These are phyloP conservation scores for Fusarium siculi DNA, from an alignment of 2,329 filamentous ascomycete species.

Conservation along the genomic window DNA sequence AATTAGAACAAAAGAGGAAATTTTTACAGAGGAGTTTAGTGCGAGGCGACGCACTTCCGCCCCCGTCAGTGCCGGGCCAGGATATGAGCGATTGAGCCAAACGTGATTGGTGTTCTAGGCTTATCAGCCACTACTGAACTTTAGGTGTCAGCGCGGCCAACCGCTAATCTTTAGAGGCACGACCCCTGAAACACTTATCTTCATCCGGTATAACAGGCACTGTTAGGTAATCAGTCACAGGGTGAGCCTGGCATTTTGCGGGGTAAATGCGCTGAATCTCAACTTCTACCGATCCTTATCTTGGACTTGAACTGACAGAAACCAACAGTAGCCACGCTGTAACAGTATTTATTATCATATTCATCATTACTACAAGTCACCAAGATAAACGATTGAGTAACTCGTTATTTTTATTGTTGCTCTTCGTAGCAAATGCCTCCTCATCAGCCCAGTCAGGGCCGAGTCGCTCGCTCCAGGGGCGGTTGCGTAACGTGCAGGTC, in stretches of 20 bases:
- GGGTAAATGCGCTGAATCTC: neutral
- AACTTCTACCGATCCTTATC: neutral
- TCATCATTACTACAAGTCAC: accelerated
- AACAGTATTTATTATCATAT: neutral
- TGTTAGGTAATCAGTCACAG: neutral
- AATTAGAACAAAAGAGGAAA: neutral
- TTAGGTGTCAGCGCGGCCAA: neutral
- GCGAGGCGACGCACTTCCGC: neutral
- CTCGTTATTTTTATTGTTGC: accelerated
- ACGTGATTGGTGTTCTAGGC: neutral
- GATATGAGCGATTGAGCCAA: neutral
- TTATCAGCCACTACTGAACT: neutral
- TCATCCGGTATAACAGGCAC: neutral
- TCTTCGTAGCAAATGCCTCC: neutral
- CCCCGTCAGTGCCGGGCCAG: neutral
- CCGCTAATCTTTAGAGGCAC: neutral
- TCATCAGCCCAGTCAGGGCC: neutral
- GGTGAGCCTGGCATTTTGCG: neutral
- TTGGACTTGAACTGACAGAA: neutral
- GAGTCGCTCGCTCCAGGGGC: neutral
- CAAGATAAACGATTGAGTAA: accelerated
- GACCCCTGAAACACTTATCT: neutral
- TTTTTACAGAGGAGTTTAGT: neutral
- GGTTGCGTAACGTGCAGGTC: neutral
- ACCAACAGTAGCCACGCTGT: neutral